Conservation (phyloP, 1,284 basidiomycete species). For the Cryptococcus wingfieldii region DNA sequence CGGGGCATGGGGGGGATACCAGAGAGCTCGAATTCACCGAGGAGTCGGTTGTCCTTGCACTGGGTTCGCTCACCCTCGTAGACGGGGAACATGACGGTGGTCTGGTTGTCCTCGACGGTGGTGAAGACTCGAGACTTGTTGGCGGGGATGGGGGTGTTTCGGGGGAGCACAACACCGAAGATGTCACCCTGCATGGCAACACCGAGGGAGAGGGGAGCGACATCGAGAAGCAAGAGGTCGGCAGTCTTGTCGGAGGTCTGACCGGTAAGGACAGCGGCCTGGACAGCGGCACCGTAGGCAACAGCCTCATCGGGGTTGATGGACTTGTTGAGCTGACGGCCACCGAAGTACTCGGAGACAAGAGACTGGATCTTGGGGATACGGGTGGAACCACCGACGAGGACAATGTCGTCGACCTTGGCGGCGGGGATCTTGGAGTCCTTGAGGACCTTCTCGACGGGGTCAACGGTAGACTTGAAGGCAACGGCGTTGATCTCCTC, state of each 20-base stretch:
- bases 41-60: constrained; percentile 98
- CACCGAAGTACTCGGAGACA: constrained; percentile 96
- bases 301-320: constrained; percentile 96
- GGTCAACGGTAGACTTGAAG: constrained; percentile 97
- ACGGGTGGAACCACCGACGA: constrained; percentile 99
- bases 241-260: constrained; percentile 98
- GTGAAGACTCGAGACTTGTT: constrained; percentile 99
- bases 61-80: constrained; percentile 99
- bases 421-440: constrained; percentile 82
- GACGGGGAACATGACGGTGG: constrained; percentile 97
- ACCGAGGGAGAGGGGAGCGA: constrained; percentile 89
- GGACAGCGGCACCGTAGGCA: constrained; percentile 93
- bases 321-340: constrained; percentile 96
- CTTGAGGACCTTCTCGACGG: constrained; percentile 98
- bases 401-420: constrained; percentile 95
- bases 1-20: constrained; percentile 97
- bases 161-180: constrained; percentile 84
- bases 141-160: constrained; percentile 98
- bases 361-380: constrained; percentile 99
- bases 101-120: constrained; percentile 98
- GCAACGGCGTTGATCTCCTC: constrained; percentile 94
- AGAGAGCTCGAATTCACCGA: constrained; percentile 98
- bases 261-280: constrained; percentile 93
- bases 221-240: constrained; percentile 94
- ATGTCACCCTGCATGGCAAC: constrained; percentile 99